These are phyloP conservation scores for Cutaneotrichosporon cutaneum DNA, from an alignment of 1,284 basidiomycete genomes.

Conservation along the genomic window DNA sequence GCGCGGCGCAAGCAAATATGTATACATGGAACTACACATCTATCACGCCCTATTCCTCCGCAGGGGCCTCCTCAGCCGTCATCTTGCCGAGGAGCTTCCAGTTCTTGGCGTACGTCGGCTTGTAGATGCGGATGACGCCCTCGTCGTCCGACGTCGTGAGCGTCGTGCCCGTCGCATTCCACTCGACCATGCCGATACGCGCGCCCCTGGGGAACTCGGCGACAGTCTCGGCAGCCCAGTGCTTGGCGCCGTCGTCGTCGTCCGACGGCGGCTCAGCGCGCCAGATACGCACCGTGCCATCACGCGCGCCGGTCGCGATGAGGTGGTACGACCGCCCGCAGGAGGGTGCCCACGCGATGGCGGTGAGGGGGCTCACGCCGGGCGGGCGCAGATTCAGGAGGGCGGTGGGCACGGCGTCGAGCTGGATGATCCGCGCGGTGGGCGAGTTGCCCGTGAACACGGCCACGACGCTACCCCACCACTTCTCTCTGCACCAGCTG, in stretches of 20 bases:
- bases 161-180: conserved; percentile 66
- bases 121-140: conserved; percentile 83
- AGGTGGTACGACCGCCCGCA: conserved; percentile 89
- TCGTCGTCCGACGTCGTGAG: conserved; percentile 86
- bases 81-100: conserved; percentile 53
- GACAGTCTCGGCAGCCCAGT: conserved; percentile 70
- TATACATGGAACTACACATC: not conserved
- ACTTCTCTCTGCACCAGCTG: conserved; percentile 89
- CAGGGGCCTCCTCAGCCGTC: conserved; percentile 50
- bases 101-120: conserved; percentile 57
- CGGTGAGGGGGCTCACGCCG: conserved; percentile 60
- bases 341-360: conserved; percentile 84
- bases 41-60: conserved; percentile 27
- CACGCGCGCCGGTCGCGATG: conserved; percentile 79
- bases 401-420: conserved; percentile 52
- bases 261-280: conserved; percentile 58
- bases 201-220: conserved; percentile 79
- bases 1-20: not conserved
- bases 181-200: conserved; percentile 79
- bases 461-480: conserved; percentile 86
- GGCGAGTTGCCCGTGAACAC: conserved; percentile 70
- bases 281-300: conserved; percentile 86
- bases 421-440: conserved; percentile 62
- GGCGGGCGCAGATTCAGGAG: conserved; percentile 44
- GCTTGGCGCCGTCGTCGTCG: conserved; percentile 28